phyloP scores from a whole-genome alignment of 345 rosid species.

The Ceriops tagal region DNA sequence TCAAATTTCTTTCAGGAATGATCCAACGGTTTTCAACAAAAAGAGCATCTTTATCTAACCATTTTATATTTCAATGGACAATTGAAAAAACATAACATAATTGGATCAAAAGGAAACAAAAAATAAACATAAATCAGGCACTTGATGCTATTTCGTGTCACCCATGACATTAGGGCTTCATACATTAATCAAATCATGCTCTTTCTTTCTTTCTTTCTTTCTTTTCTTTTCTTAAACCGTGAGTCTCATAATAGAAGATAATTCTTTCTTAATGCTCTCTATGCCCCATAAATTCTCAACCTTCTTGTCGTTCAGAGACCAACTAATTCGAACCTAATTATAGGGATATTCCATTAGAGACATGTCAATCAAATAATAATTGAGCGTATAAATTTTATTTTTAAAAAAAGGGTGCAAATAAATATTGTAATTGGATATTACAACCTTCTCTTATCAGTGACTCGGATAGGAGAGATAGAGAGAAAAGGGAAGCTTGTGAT shows the following conservation, averaged over 20 bases:
- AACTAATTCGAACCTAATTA: too few relatives aligned
- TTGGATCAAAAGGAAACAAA: neutral
- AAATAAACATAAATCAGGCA: constrained; percentile 11
- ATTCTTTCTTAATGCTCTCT: too few relatives aligned
- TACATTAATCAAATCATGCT: constrained; percentile 1
- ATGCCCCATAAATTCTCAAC: too few relatives aligned
- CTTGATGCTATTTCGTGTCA: constrained; percentile 21
- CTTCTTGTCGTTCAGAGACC: too few relatives aligned
- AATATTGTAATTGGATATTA: constrained; percentile 18
- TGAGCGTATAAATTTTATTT: too few relatives aligned
- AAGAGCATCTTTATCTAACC: neutral
- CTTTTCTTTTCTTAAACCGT: too few relatives aligned
- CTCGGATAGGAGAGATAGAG: neutral
- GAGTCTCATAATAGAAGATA: too few relatives aligned
- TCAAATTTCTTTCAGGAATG: neutral
- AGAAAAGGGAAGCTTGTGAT: neutral
- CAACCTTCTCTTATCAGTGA: constrained; percentile 1
- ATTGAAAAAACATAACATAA: neutral
- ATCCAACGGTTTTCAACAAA: constrained; percentile 1
- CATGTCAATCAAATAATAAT: too few relatives aligned
- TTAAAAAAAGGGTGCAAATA: constrained; percentile 1
- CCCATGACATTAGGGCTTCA: constrained; percentile 30
- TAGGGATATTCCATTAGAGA: too few relatives aligned
- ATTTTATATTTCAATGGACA: neutral
- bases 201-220: too few relatives aligned